Percentiles rank a stretch among this genome's conserved stretches.
phyloP scores from a whole-genome alignment of 306 rosid species.

The Pyrus communis region DNA sequence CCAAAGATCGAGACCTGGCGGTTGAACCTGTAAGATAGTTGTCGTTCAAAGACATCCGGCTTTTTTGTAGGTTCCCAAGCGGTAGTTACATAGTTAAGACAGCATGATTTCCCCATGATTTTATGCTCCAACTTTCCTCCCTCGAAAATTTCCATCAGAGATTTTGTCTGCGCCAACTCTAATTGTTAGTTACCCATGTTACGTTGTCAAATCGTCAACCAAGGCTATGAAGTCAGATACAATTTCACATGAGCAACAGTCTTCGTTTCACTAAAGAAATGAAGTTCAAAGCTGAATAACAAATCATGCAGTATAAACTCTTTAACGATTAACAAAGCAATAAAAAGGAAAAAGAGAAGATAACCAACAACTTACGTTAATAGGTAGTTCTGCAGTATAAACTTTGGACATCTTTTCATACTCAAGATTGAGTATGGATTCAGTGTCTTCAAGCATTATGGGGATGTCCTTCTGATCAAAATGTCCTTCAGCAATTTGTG shows the following conservation, averaged over 20 bases:
- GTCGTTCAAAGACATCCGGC: slow-evolving; percentile 36
- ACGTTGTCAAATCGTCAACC: background rate
- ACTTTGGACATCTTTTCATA: slow-evolving; percentile 47
- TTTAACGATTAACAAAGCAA: background rate
- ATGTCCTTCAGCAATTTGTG: slow-evolving; percentile 39
- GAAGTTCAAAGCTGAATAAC: background rate
- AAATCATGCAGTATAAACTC: background rate
- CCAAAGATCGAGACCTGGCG: slow-evolving; percentile 45
- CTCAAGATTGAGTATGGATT: slow-evolving; percentile 35
- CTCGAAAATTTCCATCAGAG: slow-evolving; percentile 50
- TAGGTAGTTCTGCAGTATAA: slow-evolving; percentile 56
- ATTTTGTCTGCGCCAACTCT: slow-evolving; percentile 36
- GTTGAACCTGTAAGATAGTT: slow-evolving; percentile 51
- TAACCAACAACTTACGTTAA: slow-evolving; percentile 29
- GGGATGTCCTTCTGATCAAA: slow-evolving; percentile 51
- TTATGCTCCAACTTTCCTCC: slow-evolving; percentile 70
- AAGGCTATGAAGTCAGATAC: background rate
- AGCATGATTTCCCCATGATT: slow-evolving; percentile 57
- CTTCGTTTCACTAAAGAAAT: background rate
- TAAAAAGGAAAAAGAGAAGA: background rate
- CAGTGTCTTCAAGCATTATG: slow-evolving; percentile 40
- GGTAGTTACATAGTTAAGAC: slow-evolving; percentile 52
- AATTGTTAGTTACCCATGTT: background rate
- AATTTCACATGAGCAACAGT: background rate
- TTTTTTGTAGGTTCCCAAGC: slow-evolving; percentile 52